Conservation (phyloP, 139 green algal genomes). For the Nannochloris sp. region DNA sequence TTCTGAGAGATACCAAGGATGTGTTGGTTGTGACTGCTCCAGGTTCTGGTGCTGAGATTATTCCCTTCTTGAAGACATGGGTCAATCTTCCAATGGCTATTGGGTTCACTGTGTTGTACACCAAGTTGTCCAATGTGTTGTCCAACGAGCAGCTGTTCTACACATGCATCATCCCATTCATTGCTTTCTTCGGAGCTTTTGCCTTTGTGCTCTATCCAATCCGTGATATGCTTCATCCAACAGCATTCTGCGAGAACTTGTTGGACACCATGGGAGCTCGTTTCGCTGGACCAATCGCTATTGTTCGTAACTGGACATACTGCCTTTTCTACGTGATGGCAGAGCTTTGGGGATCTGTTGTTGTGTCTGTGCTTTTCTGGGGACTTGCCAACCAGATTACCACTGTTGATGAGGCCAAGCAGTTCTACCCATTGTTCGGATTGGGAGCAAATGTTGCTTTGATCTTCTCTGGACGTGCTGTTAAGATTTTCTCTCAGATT, state of each 20-base stretch:
- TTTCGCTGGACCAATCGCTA: slow-evolving; percentile 92
- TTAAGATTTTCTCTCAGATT: slow-evolving; percentile 95
- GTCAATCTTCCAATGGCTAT: slow-evolving; percentile 94
- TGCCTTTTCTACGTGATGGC: slow-evolving; percentile 99
- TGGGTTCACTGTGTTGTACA: slow-evolving; percentile 88
- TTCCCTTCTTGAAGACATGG: slow-evolving; percentile 98
- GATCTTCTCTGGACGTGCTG: slow-evolving; percentile 92
- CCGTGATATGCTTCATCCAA: slow-evolving; percentile 83
- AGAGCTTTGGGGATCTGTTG: slow-evolving; percentile 97
- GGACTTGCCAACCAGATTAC: slow-evolving; percentile 98
- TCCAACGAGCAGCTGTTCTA: slow-evolving; percentile 90
- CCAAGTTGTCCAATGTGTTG: slow-evolving; percentile 90
- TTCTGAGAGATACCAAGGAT: slow-evolving; percentile 98
- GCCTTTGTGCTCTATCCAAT: slow-evolving; percentile 94
- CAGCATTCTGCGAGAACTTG: slow-evolving; percentile 41
- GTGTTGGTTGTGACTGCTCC: slow-evolving; percentile 97
- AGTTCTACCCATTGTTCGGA: slow-evolving; percentile 98
- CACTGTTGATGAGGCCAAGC: slow-evolving; percentile 96
- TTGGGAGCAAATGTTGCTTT: slow-evolving; percentile 97
- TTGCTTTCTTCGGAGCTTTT: slow-evolving; percentile 94
- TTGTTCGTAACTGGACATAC: slow-evolving; percentile 98
- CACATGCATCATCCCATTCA: slow-evolving; percentile 97
- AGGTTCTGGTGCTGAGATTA: slow-evolving; percentile 91
- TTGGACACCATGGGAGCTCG: slow-evolving; percentile 61
- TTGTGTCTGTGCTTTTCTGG: slow-evolving; percentile 99